Conservation (phyloP, 495 filamentous ascomycete genomes). For the Lasiosphaeria ovina region DNA sequence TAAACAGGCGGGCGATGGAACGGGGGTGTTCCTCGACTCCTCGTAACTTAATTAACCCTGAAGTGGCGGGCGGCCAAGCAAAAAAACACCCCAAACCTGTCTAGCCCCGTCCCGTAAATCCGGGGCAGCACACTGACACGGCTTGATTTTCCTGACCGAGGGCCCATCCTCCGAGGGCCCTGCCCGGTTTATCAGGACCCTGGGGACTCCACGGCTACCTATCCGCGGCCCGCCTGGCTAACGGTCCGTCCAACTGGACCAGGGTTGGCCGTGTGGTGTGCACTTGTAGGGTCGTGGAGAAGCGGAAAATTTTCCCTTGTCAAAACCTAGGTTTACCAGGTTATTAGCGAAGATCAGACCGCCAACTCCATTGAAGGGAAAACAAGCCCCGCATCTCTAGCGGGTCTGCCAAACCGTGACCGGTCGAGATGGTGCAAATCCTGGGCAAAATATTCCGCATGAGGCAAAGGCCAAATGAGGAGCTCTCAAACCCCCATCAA, state of each 20-base stretch:
- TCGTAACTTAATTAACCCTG: too few relatives aligned
- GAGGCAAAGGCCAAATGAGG: background rate
- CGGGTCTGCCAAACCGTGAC: background rate
- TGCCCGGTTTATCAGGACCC: background rate
- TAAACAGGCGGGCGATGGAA: background rate
- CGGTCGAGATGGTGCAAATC: background rate
- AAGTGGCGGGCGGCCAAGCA: background rate
- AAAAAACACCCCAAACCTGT: background rate
- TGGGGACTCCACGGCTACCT: constrained; percentile 4
- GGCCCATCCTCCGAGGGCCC: background rate
- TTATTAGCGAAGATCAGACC: background rate
- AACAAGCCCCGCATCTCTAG: background rate
- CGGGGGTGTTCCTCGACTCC: background rate
- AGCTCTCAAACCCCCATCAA: background rate
- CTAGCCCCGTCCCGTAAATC: constrained; percentile 5
- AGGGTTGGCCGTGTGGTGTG: background rate
- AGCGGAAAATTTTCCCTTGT: background rate
- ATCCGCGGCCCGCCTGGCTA: constrained; percentile 7
- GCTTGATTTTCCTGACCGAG: background rate
- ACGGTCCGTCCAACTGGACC: constrained; percentile 2
- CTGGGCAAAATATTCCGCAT: too few relatives aligned
- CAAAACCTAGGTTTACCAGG: background rate
- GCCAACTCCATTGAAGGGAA: background rate
- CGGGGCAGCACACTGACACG: constrained; percentile 4
- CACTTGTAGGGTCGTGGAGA: background rate